Evolutionary conservation across 129 eudicot species (phyloP).

Genomic region (Centrapalus pauciflorus): DNA sequence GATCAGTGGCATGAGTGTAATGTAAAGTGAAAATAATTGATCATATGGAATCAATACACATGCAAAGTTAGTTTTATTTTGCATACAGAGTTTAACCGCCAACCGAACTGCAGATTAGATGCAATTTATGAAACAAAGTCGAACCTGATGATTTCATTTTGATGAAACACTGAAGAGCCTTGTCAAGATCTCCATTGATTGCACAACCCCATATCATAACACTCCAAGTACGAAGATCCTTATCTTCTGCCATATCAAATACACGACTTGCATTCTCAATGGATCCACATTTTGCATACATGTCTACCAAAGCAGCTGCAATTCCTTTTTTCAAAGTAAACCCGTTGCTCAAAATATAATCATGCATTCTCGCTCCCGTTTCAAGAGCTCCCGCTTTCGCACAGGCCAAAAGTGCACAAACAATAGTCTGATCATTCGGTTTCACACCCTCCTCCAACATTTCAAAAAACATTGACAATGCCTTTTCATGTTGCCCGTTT

Average conservation of each 20-base stretch:
- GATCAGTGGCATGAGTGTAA: too few relatives aligned
- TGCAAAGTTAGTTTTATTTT: too few relatives aligned
- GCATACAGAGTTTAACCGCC: too few relatives aligned
- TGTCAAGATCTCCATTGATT: slow-evolving; percentile 40
- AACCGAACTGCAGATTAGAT: too few relatives aligned
- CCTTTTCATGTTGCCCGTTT: slow-evolving; percentile 40
- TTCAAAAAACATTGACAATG: slow-evolving; percentile 29
- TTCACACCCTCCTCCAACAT: slow-evolving; percentile 45
- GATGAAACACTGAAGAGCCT: slow-evolving; percentile 37
- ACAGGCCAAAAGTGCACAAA: slow-evolving; percentile 47
- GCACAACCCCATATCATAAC: slow-evolving; percentile 66
- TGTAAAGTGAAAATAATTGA: too few relatives aligned
- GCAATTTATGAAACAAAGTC: too few relatives aligned
- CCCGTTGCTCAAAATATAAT: slow-evolving; percentile 27
- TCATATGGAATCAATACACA: too few relatives aligned
- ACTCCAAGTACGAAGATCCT: slow-evolving; percentile 51
- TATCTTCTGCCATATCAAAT: slow-evolving; percentile 33
- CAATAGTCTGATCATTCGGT: slow-evolving; percentile 46
- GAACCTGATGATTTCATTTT: slow-evolving; percentile 50
- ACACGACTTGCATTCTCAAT: slow-evolving; percentile 36
- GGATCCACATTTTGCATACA: slow-evolving; percentile 57
- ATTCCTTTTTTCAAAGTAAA: slow-evolving; percentile 30
- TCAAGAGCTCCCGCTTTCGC: slow-evolving; percentile 50
- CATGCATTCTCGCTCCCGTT: slow-evolving; percentile 37
- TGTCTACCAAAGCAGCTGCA: slow-evolving; percentile 46